phyloP scores from a whole-genome alignment of 139 green algal genomes.

The Chlorella sp. region DNA sequence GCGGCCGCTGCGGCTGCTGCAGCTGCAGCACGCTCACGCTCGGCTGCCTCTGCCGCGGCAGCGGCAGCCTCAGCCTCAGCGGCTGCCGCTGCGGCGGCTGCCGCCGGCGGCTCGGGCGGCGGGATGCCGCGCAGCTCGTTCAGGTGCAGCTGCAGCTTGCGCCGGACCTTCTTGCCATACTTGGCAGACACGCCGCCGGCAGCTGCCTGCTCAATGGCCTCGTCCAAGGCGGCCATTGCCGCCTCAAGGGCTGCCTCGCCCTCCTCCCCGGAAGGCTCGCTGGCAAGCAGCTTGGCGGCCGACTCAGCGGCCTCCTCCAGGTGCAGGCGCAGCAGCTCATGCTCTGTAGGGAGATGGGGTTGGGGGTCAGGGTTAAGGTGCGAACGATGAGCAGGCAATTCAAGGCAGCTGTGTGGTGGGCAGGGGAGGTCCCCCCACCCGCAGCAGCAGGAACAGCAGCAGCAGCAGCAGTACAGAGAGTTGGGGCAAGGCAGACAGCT shows the following conservation, averaged over 20 bases:
- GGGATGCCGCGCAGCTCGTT: constrained; percentile 33
- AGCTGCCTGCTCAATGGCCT: constrained; percentile 41
- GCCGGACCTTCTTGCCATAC: constrained; percentile 72
- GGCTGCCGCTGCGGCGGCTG: not conserved
- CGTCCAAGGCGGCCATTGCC: constrained; percentile 47
- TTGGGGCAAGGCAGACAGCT: too few species aligned
- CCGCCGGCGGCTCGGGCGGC: not conserved
- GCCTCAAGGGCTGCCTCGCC: constrained; percentile 37
- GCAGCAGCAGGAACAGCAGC: not conserved
- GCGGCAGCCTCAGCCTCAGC: not conserved
- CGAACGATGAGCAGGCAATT: too few species aligned
- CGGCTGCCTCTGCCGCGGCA: constrained; percentile 2
- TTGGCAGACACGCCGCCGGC: constrained; percentile 56
- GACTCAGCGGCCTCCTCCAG: constrained; percentile 46
- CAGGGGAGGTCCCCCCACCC: too few species aligned
- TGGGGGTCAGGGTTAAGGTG: too few species aligned
- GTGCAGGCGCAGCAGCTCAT: constrained; percentile 27
- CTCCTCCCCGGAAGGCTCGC: constrained; percentile 10
- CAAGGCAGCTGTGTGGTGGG: not conserved
- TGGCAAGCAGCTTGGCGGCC: constrained; percentile 43
- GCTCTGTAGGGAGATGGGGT: constrained; percentile 17
- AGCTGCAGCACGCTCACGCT: too few species aligned
- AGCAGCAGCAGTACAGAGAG: not conserved
- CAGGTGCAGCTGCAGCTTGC: constrained; percentile 51
- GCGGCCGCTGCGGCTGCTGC: not conserved